A percentile compares a stretch with the other conserved stretches of the same genome.
These are phyloP conservation scores for Globisporangium cylindrosporum DNA, from an alignment of 352 stramenopile species.

Conservation along the genomic window DNA sequence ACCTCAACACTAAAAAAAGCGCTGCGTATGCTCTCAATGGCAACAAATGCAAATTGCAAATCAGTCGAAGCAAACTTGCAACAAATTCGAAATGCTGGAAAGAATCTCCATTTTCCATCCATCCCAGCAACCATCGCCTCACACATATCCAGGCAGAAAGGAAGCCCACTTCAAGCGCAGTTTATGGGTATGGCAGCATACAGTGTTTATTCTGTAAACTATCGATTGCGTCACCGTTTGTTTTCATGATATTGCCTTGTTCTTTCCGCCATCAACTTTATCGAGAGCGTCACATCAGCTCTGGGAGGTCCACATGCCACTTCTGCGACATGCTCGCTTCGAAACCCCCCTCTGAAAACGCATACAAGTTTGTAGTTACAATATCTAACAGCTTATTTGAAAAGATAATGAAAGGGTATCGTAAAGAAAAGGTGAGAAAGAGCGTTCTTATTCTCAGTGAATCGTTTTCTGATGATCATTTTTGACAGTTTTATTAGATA, in stretches of 20 bases:
- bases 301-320: neutral
- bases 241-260: neutral
- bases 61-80: neutral
- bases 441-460: neutral
- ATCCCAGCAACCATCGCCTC: neutral
- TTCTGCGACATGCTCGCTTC: constrained; percentile 1
- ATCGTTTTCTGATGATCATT: neutral
- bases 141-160: too few relatives aligned
- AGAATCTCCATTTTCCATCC: constrained; percentile 3
- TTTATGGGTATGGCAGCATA: neutral
- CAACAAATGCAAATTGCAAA: too few relatives aligned
- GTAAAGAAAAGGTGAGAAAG: neutral
- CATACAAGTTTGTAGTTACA: neutral
- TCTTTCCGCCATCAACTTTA: constrained; percentile 7
- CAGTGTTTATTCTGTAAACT: neutral
- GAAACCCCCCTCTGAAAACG: neutral
- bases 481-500: neutral
- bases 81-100: neutral
- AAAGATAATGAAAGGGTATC: neutral
- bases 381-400: neutral
- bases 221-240: constrained; percentile 5
- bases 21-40: neutral
- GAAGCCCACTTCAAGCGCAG: constrained; percentile 1
- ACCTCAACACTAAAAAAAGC: neutral
- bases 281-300: neutral